Evolutionary conservation across 129 eudicot genomes (phyloP).

Genomic region (Pittosporum tobira): DNA sequence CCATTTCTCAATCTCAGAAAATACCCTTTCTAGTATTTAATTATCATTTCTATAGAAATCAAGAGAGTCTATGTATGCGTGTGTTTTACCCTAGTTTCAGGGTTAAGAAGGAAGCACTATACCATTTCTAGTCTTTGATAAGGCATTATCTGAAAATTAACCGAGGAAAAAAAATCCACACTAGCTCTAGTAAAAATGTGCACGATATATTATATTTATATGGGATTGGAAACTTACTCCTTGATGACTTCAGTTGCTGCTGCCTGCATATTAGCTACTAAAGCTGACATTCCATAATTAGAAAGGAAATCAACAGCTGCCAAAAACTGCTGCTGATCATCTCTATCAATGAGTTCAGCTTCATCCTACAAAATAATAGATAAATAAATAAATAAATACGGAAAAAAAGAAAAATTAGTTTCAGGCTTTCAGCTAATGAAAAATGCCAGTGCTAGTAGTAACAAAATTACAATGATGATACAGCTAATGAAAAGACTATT

Average conservation of each 20-base stretch:
- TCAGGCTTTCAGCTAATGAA: constrained; percentile 2
- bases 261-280: constrained; percentile 61
- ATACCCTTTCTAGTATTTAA: neutral
- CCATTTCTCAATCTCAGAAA: neutral
- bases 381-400: no score
- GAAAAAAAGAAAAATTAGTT: neutral
- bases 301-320: constrained; percentile 85
- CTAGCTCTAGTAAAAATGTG: neutral
- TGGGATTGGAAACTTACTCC: constrained; percentile 35
- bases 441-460: neutral
- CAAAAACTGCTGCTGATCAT: constrained; percentile 70
- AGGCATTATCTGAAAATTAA: neutral
- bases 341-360: constrained; percentile 50
- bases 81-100: neutral
- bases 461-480: neutral
- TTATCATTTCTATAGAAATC: neutral
- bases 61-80: neutral
- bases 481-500: no score
- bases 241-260: constrained; percentile 68
- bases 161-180: neutral
- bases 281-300: constrained; percentile 47
- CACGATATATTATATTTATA: neutral
- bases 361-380: constrained; percentile 45
- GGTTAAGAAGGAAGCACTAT: neutral
- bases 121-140: no score